Conservation (phyloP, 768 basidiomycete species). For the Russula emetica region DNA sequence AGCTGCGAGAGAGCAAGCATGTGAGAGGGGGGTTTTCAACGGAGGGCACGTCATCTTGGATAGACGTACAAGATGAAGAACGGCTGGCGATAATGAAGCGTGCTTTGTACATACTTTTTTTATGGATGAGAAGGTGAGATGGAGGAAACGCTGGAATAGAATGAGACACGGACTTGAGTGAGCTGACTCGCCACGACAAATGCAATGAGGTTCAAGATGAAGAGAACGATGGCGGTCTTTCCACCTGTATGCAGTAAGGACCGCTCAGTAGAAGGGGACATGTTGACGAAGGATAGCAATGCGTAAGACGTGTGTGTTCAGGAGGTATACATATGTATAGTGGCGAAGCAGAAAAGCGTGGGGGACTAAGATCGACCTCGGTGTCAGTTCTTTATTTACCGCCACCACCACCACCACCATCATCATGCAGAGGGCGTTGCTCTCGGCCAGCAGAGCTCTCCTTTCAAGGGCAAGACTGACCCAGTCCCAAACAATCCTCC, state of each 20-base stretch:
- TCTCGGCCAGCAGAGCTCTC: conserved; percentile 60
- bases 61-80: conserved; percentile 77
- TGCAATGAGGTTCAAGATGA: conserved; percentile 55
- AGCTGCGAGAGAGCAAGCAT: conserved; percentile 45
- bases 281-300: background rate
- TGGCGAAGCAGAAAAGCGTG: background rate
- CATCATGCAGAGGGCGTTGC: conserved; percentile 61
- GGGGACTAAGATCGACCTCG: background rate
- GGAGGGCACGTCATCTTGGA: background rate
- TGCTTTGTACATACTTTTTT: conserved; percentile 71
- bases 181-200: conserved; percentile 77
- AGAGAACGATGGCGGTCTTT: conserved; percentile 49
- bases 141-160: background rate
- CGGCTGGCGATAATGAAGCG: conserved; percentile 75
- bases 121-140: conserved; percentile 2
- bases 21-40: conserved; percentile 3
- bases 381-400: background rate
- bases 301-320: background rate
- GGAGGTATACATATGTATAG: background rate
- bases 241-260: conserved; percentile 36
- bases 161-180: conserved; percentile 52
- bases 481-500: conserved; percentile 25
- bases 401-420: background rate
- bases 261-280: conserved; percentile 10
- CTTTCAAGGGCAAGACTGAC: conserved; percentile 46